These are phyloP conservation scores for Neofusicoccum laricinum DNA, from an alignment of 2,329 filamentous ascomycete species.

Conservation along the genomic window DNA sequence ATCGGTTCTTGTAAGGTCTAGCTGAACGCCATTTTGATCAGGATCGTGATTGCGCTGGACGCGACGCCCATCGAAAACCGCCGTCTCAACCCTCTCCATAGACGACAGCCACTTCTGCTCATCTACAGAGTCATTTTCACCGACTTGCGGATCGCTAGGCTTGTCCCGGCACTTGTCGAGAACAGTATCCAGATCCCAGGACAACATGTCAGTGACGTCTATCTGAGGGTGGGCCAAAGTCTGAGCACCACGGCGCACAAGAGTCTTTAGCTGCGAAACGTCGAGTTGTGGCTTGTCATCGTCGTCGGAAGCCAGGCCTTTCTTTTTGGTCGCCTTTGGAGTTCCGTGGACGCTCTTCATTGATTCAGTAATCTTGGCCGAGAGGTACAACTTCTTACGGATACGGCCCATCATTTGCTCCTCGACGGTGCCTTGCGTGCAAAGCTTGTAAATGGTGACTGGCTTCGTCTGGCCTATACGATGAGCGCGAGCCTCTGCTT, in stretches of 20 bases:
- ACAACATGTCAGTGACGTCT: constrained; percentile 55
- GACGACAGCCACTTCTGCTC: constrained; percentile 56
- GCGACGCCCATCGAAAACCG: constrained; percentile 56
- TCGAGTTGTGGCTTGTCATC: constrained; percentile 53
- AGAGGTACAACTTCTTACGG: constrained; percentile 62
- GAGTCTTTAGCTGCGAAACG: constrained; percentile 51
- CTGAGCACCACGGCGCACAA: constrained; percentile 54
- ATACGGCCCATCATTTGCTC: constrained; percentile 58
- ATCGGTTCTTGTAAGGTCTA: constrained; percentile 41
- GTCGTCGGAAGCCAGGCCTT: constrained; percentile 30
- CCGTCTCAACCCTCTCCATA: constrained; percentile 56
- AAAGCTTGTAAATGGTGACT: constrained; percentile 56
- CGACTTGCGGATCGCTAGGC: constrained; percentile 40
- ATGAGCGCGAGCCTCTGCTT: constrained; percentile 55
- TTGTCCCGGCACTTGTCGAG: constrained; percentile 55
- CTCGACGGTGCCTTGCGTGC: constrained; percentile 56
- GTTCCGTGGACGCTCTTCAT: constrained; percentile 52
- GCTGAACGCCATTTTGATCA: constrained; percentile 13
- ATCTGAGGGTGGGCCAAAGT: constrained; percentile 52
- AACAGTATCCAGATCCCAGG: constrained; percentile 56
- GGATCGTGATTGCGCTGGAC: constrained; percentile 37
- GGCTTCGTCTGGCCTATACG: constrained; percentile 54
- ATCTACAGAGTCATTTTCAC: constrained; percentile 37
- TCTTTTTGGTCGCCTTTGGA: constrained; percentile 25
- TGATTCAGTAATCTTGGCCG: constrained; percentile 58